Base-by-base conservation (phyloP, 2,329 filamentous ascomycete species). In the Trichophyton schoenleinii region DNA sequence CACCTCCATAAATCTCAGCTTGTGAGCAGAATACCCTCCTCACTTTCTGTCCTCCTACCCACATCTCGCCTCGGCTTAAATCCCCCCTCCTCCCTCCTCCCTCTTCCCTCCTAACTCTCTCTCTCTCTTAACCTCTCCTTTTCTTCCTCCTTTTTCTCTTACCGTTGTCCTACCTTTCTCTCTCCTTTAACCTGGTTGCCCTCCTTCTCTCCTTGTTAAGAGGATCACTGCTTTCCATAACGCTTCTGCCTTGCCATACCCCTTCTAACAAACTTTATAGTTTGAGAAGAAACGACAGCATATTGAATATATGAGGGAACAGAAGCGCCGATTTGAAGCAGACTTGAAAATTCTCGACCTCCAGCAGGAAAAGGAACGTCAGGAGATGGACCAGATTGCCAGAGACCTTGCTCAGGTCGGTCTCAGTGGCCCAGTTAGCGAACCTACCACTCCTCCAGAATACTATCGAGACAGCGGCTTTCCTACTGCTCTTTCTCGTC, bases 361-460 rank as follows among this genome's bases (percentile, higher is more conserved):
- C 67, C 87, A 94, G 72, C 88, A 92, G 73, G 86, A 87, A 64
- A 85, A 83, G 64, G 88, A 94, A 70, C 89, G 91, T 71, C 83
- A 87, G 68, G 91, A 96, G 71, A 85, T 95, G 68, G 85, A 87
- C 62, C 86, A 89, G 72, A 88, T 97, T 78, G 87, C 91, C 69
- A 86, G 90, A 67, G 88, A 94, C 67, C 81, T 95, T 62, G 80
- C 80, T 48, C 78, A 82, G 65, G 80, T 80, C 62, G 74, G 74
- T 34, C 66, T 78, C 53, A 80, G 84, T 63, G 88, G 88, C 60
- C 88, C 91, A 69, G 89, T 95, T 71, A 96, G 89, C 68, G 92
- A 97, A 76, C 94, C 94, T 15, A 96, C 94, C 1, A 99, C 94
- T 22, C 94, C 94, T 22, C 94, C 94, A 36, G 94, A 97, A 73